A percentile compares a stretch with the other conserved stretches of the same genome.
phyloP scores from a whole-genome alignment of 2,329 filamentous ascomycete species.

The Blumeriella jaapii region DNA sequence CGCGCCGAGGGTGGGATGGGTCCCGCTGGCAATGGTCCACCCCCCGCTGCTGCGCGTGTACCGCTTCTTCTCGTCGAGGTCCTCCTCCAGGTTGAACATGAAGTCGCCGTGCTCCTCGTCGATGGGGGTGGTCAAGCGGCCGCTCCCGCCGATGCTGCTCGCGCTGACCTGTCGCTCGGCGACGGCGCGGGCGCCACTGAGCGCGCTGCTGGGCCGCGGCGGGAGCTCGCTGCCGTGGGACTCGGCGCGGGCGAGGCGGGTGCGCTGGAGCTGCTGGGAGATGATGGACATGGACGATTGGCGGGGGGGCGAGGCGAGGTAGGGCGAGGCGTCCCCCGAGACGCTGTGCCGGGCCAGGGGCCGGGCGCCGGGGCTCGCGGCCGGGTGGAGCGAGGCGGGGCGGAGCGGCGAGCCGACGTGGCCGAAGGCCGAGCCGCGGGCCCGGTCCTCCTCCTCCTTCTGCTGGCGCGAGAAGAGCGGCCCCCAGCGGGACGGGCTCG shows the following conservation, averaged over 20 bases:
- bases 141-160: constrained; percentile 37
- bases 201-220: constrained; percentile 30
- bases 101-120: constrained; percentile 54
- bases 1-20: too few species aligned
- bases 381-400: constrained; percentile 48
- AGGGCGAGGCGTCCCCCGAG: constrained; percentile 25
- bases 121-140: constrained; percentile 51
- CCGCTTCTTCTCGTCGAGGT: constrained; percentile 42
- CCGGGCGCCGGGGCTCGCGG: constrained; percentile 32
- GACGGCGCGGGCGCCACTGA: constrained; percentile 29
- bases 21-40: constrained; percentile 20
- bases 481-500: constrained; percentile 50
- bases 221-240: constrained; percentile 35
- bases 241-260: constrained; percentile 37
- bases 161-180: constrained; percentile 49
- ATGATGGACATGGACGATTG: constrained; percentile 40
- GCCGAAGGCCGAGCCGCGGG: constrained; percentile 45
- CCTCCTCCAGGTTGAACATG: constrained; percentile 56
- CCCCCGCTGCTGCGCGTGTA: constrained; percentile 26
- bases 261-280: constrained; percentile 51
- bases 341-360: constrained; percentile 30
- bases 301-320: constrained; percentile 25
- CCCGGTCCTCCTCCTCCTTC: constrained; percentile 36
- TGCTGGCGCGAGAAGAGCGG: constrained; percentile 47
- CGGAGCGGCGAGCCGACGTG: constrained; percentile 55